These are phyloP conservation scores for Aspergillus sp. DNA, from an alignment of 2,329 filamentous ascomycete species.

Conservation along the genomic window DNA sequence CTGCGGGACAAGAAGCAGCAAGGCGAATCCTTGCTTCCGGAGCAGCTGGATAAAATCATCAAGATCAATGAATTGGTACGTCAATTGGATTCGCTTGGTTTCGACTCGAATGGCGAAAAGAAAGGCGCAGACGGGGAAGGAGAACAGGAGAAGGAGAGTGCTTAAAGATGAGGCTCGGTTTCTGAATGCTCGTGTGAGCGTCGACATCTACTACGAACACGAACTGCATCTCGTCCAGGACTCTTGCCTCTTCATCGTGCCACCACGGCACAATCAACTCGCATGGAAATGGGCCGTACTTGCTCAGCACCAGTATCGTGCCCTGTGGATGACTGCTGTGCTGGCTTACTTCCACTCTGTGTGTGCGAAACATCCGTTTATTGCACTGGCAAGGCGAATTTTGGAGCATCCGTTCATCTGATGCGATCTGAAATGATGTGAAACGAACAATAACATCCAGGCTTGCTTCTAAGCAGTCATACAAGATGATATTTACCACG, in stretches of 20 bases:
- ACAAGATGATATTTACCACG: no score
- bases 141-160: conserved; percentile 5
- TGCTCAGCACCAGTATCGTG: background rate
- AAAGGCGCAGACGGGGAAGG: conserved; percentile 26
- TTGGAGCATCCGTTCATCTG: no score
- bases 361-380: no score
- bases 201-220: background rate
- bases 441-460: no score
- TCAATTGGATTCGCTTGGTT: conserved; percentile 77
- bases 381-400: no score
- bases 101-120: conserved; percentile 69
- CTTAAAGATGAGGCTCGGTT: background rate
- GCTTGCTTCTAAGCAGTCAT: no score
- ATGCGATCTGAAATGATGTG: no score
- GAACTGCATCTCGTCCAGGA: background rate
- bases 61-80: conserved; percentile 91
- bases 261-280: no score
- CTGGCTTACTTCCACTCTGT: no score
- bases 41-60: conserved; percentile 96
- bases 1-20: conserved; percentile 85
- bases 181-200: background rate
- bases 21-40: conserved; percentile 74
- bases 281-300: background rate
- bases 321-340: no score
- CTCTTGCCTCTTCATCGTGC: background rate